Percentiles rank a stretch among this genome's conserved stretches.
Conservation (phyloP, 805 yeast species). For the Kodamaea fukazawae region DNA sequence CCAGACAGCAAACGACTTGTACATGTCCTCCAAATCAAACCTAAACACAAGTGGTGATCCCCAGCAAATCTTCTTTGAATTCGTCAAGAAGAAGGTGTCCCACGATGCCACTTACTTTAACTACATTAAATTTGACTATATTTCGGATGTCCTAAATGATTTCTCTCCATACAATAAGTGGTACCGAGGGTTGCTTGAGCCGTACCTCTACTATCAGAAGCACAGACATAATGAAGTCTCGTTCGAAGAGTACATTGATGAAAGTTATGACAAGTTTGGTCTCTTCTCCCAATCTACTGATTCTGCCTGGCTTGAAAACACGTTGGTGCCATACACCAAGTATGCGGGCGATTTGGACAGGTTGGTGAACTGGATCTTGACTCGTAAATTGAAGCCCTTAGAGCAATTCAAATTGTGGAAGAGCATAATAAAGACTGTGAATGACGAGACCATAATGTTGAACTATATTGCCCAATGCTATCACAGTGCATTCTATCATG, state of each 20-base stretch:
- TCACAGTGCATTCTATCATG: conserved; percentile 4
- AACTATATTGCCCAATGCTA: conserved; percentile 6
- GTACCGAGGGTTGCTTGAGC: conserved; percentile 17
- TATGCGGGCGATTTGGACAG: conserved; percentile 1
- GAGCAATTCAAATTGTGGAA: conserved; percentile 6
- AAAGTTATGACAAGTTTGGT: conserved; percentile 5
- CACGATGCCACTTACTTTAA: conserved; percentile 15
- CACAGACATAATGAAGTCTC: conserved; percentile 10
- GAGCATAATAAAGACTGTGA: background rate
- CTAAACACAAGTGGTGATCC: background rate
- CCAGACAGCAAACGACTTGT: conserved; percentile 6
- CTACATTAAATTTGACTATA: conserved; percentile 2
- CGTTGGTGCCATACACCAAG: conserved; percentile 6
- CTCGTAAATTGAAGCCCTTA: background rate
- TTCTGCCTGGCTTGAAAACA: conserved; percentile 6
- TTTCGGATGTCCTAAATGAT: conserved; percentile 5
- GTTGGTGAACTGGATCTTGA: conserved; percentile 7
- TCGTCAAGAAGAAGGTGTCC: conserved; percentile 14
- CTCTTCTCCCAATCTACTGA: background rate
- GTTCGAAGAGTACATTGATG: conserved; percentile 1
- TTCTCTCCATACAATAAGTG: conserved; percentile 14
- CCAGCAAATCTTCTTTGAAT: conserved; percentile 7
- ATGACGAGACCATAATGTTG: conserved; percentile 1
- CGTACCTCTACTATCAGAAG: conserved; percentile 16
- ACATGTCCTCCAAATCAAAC: background rate